Base-by-base conservation (phyloP, 768 basidiomycete genomes). In the Boletus barrowsii region DNA sequence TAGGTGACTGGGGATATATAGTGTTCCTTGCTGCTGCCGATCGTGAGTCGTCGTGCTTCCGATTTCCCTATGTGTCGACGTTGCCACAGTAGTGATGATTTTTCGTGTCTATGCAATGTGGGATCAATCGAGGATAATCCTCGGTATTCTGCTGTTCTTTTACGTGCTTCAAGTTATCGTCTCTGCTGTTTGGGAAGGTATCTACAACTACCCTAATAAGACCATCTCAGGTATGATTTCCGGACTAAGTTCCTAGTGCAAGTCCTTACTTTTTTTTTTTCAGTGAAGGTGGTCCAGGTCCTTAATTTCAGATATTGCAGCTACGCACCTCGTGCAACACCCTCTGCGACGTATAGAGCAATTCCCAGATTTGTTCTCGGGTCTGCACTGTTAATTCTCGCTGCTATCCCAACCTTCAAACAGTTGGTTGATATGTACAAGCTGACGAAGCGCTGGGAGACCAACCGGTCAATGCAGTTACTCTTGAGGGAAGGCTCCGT, bases 31-130 rank as follows among this genome's bases (percentile, higher is more conserved):
- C 32, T 13, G 51, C 56, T 22, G 49, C 54, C 11, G 54, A 62
- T 48, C 14, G 62, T 62, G 47, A 53, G 60, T 44, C 11, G 1
- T 2, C 17, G n/a, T 8, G 33, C 20, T 15, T 7, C 14, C 3
- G 20, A 20, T 8, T 13, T 26, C 37, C 22, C 10, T n/a, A 3
- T 7, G 26, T 15, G 24, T 20, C 43, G 20, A 60, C 3, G 22
- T 18, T 24, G 5, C 15, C 14, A 30, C 20, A 62, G 60, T 62
- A 11, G 33, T 62, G 30, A 62, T 62, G 60, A 43, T 62, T 10
- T 36, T 62, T 4, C 61, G 61, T 9, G 50, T 62, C 3, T 62
- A 58, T 41, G 45, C 56, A 10, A 62, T 62, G 42, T 61, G 51
- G 47, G 5, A 32, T 22, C 53, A 33, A 22, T 62, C 61, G 5